Conservation (phyloP, 163 green algal genomes). For the Volvox carteri region DNA sequence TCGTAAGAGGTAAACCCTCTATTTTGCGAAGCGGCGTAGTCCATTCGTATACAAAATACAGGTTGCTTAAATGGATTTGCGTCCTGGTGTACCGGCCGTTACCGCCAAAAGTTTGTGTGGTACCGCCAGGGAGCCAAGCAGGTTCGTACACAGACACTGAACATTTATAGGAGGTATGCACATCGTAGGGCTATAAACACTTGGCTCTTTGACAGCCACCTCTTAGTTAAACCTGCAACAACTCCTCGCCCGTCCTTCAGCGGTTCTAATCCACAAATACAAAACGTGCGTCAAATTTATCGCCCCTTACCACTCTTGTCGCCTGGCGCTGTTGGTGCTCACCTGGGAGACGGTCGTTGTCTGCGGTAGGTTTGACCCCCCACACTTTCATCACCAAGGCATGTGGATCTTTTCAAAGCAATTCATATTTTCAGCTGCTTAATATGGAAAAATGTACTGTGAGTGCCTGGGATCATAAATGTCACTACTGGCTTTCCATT, state of each 20-base stretch:
- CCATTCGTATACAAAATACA: background rate
- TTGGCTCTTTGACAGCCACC: background rate
- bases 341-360: background rate
- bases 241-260: background rate
- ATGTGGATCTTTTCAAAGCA: too few species aligned
- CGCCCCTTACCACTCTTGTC: background rate
- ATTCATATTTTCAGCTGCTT: too few species aligned
- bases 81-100: background rate
- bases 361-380: background rate
- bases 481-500: too few species aligned
- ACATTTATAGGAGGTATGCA: background rate
- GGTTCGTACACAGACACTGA: background rate
- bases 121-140: background rate
- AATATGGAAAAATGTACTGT: too few species aligned
- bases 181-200: background rate
- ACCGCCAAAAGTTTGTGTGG: slow-evolving; percentile 6
- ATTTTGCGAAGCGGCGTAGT: too few species aligned
- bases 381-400: background rate
- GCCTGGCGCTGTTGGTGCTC: background rate
- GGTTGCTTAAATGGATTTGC: too few species aligned
- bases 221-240: background rate
- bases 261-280: background rate
- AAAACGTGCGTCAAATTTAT: background rate
- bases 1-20: background rate
- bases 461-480: too few species aligned